Percentiles rank a stretch among this genome's conserved stretches.
Conservation (phyloP, 371 early-diverging fungal genomes). For the Mortierella sp. region DNA sequence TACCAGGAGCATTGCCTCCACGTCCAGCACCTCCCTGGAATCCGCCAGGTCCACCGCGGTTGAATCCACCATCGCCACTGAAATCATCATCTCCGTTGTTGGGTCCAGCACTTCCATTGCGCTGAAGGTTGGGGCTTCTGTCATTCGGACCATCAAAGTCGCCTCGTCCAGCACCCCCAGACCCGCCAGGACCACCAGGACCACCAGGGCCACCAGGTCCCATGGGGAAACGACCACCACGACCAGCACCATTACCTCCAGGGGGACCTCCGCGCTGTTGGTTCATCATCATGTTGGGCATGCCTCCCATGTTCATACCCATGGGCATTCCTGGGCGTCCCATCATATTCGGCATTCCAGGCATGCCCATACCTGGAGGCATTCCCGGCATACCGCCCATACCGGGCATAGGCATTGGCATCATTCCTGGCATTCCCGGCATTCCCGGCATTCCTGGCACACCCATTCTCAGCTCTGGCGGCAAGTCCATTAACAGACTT, state of each 20-base stretch:
- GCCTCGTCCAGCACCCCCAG: constrained; percentile 21
- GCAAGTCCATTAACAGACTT: constrained; percentile 44
- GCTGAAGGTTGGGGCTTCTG: constrained; percentile 35
- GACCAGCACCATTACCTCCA: constrained; percentile 34
- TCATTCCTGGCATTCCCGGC: constrained; percentile 46
- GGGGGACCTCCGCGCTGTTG: constrained; percentile 30
- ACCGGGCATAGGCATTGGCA: constrained; percentile 50
- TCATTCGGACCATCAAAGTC: constrained; percentile 32
- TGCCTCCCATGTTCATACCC: constrained; percentile 21
- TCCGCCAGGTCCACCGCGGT: constrained; percentile 11
- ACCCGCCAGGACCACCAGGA: constrained; percentile 34
- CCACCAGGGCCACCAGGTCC: constrained; percentile 32
- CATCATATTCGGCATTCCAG: constrained; percentile 19
- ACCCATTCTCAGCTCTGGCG: constrained; percentile 47
- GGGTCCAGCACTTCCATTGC: constrained; percentile 36
- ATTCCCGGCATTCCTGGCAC: constrained; percentile 46
- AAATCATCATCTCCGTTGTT: constrained; percentile 31
- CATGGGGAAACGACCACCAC: constrained; percentile 33
- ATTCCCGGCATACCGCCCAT: constrained; percentile 54
- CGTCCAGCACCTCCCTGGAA: constrained; percentile 49
- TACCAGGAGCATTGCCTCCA: constrained; percentile 31
- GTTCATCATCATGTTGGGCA: constrained; percentile 58
- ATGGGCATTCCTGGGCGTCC: constrained; percentile 14
- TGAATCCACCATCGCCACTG: constrained; percentile 28
- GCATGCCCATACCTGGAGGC: constrained; percentile 30